Evolutionary conservation across 208 protist species (phyloP).

Genomic region (Trichomonas vaginalis): DNA sequence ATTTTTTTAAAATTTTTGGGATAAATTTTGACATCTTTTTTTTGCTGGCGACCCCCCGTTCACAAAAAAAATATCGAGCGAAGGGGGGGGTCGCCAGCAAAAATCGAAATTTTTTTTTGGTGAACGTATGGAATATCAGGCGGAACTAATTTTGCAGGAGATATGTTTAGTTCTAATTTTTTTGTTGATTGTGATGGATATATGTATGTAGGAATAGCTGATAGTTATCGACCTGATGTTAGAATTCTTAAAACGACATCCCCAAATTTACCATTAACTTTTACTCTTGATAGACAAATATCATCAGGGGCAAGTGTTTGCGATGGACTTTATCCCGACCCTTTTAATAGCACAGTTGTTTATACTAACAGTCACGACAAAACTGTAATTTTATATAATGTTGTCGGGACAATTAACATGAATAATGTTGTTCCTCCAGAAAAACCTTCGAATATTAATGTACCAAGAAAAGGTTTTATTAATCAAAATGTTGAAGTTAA

Average conservation of each 20-base stretch:
- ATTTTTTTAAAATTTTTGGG: too few relatives aligned
- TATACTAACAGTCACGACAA: background rate
- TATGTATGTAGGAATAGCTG: background rate
- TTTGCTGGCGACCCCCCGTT: too few relatives aligned
- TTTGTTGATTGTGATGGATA: background rate
- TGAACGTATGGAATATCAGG: background rate
- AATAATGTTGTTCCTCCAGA: too few relatives aligned
- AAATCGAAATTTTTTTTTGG: too few relatives aligned
- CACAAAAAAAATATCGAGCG: too few relatives aligned
- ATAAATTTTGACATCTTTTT: too few relatives aligned
- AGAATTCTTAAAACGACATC: background rate
- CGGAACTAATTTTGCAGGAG: background rate
- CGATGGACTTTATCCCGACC: background rate
- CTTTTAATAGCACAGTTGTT: background rate
- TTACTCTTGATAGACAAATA: background rate
- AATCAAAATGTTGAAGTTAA: too few relatives aligned
- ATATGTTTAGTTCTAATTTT: background rate
- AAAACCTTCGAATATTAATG: too few relatives aligned
- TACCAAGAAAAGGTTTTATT: too few relatives aligned
- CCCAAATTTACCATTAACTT: background rate
- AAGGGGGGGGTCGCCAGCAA: too few relatives aligned
- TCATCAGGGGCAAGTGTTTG: background rate
- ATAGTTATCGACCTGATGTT: background rate
- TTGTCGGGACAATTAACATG: background rate
- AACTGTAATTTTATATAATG: background rate